Percentiles rank a stretch among this genome's conserved stretches.
These are phyloP conservation scores for Alternaria dauci DNA, from an alignment of 2,329 filamentous ascomycete genomes.

Conservation along the genomic window DNA sequence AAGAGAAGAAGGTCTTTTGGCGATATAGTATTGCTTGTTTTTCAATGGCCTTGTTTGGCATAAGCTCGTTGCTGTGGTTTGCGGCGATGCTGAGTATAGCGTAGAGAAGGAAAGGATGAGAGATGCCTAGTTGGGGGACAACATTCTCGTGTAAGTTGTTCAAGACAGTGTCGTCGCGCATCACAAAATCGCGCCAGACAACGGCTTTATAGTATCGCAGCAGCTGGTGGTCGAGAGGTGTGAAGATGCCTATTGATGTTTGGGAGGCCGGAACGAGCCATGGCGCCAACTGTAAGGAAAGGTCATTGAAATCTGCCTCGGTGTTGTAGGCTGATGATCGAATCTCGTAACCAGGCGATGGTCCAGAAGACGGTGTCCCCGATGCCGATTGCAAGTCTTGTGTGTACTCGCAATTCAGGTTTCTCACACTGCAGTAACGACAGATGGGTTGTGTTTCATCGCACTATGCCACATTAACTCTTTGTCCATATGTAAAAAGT, in stretches of 20 bases:
- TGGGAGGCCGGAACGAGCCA: conserved; percentile 30
- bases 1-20: conserved; percentile 37
- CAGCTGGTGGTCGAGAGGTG: conserved; percentile 28
- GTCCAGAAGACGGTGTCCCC: background rate
- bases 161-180: conserved; percentile 27
- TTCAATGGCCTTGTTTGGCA: conserved; percentile 22
- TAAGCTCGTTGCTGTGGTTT: conserved; percentile 26
- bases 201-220: conserved; percentile 38
- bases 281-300: conserved; percentile 8
- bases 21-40: conserved; percentile 34
- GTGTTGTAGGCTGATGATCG: background rate
- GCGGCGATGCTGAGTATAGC: conserved; percentile 42
- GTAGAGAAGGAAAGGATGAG: conserved; percentile 35
- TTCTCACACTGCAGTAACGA: conserved; percentile 38
- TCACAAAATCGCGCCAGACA: conserved; percentile 36
- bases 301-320: conserved; percentile 25
- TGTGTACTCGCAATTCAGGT: conserved; percentile 36
- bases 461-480: conserved; percentile 30
- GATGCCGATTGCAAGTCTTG: conserved; percentile 18
- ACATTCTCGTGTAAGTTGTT: conserved; percentile 32
- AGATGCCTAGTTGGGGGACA: conserved; percentile 33
- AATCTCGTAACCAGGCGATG: background rate
- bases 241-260: conserved; percentile 34
- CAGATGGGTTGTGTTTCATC: conserved; percentile 41
- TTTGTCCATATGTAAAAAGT: background rate